Evolutionary conservation across 202 grass and related monocot species (phyloP), one percentile per base, ranked within the genome.

Genomic region (Panicum virgatum): DNA sequence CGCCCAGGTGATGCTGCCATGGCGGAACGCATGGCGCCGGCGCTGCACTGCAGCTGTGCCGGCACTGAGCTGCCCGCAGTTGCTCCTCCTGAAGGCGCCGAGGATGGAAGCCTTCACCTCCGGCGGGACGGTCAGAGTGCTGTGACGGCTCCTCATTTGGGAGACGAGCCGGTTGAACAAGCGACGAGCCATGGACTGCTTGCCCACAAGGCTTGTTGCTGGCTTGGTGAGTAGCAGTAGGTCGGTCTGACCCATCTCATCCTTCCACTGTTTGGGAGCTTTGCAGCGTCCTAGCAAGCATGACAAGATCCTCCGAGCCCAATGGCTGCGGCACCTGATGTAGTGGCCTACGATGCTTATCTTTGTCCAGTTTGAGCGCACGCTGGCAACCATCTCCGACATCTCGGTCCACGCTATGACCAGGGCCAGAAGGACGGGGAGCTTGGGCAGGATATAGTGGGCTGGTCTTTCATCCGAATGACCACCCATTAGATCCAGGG

Each of bases 311-410:
- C 9, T 25, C 20, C 8, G 54, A 9, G 4, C n/a, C 0, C 52
- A 6, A 23, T 0, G 0, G 1, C n/a, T 5, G 0, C 7, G 30
- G 42, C 65, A 67, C 38, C 62, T 78, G 2, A 78, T 16, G 60
- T 25, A 51, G 44, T 65, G 60, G 5, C 59, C 12, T 0, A 78
- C 5, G 2, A 64, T 78, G 44, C 60, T 78, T 51, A 78, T 78
- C 76, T 78, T 78, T 27, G 59, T 78, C 76, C 60, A 78, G 12
- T 38, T 38, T 0, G 60, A 78, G 43, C 76, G 44, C 29, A 78
- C 6, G 12, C 45, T 9, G 45, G 7, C 7, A 1, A 39, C 6
- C 76, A 78, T 66, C 6, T 51, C 61, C 0, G 20, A 51, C 3
- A 78, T 39, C 76, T 77, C 57, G 0, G 18, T n/a, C 0, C 9